These are phyloP conservation scores for Emmonsia crescens DNA, from an alignment of 2,329 filamentous ascomycete genomes.

Conservation along the genomic window DNA sequence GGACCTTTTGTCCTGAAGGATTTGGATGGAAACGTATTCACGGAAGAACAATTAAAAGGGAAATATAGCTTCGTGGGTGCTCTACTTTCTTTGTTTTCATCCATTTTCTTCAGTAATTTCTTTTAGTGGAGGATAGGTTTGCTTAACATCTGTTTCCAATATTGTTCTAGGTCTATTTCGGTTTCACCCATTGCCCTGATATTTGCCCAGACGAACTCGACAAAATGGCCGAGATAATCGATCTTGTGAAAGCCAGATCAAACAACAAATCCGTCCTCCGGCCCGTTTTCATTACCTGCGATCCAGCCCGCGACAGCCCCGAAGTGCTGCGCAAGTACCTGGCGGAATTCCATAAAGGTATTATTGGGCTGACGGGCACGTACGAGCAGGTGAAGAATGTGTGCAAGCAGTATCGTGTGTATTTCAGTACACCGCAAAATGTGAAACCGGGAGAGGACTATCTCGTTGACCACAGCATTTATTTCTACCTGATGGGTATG, in stretches of 20 bases:
- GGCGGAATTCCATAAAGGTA: slow-evolving; percentile 74
- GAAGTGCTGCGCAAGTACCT: slow-evolving; percentile 76
- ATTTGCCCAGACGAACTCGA: slow-evolving; percentile 98
- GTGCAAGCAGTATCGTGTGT: slow-evolving; percentile 93
- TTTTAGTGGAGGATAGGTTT: slow-evolving; percentile 6
- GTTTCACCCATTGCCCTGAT: slow-evolving; percentile 95
- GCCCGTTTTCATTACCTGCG: slow-evolving; percentile 84
- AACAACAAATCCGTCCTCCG: slow-evolving; percentile 42
- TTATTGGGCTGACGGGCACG: slow-evolving; percentile 82
- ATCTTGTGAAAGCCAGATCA: slow-evolving; percentile 44
- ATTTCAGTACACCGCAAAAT: slow-evolving; percentile 84
- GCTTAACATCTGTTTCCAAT: not conserved
- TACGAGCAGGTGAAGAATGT: slow-evolving; percentile 90
- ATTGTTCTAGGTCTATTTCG: slow-evolving; percentile 71
- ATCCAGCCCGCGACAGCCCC: slow-evolving; percentile 82
- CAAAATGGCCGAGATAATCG: slow-evolving; percentile 96
- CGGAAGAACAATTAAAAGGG: slow-evolving; percentile 71
- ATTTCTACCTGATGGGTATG: slow-evolving; percentile 92
- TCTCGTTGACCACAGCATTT: slow-evolving; percentile 96
- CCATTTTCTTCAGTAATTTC: not conserved
- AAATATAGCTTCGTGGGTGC: slow-evolving; percentile 52
- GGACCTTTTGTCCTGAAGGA: slow-evolving; percentile 75
- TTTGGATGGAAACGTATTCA: slow-evolving; percentile 67
- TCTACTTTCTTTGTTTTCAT: not conserved
- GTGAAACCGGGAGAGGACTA: slow-evolving; percentile 94